Base-by-base conservation (phyloP, 768 basidiomycete genomes). In the Termitomyces sp. region DNA sequence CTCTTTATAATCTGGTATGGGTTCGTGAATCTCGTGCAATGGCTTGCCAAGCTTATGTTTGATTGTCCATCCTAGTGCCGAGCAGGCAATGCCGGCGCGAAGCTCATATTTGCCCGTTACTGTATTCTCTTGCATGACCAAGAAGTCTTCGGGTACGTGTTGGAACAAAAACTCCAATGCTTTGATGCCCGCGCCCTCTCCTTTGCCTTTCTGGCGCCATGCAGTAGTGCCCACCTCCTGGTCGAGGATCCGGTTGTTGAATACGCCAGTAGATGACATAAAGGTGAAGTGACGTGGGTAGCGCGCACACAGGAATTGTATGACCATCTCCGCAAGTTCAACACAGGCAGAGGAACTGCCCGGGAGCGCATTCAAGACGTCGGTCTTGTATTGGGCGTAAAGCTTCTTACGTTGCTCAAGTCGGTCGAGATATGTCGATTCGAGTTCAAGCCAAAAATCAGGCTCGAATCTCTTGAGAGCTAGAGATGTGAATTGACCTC, bases 381-480 rank as follows among this genome's bases (percentile, higher is more conserved):
- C 64, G 47, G 74, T 74, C 6, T 78, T 78, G 57, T 78, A 74
- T 26, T 69, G 40, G 3, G 63, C 61, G 56, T 77, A 74, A 6
- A 83, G 70, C 30, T 67, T 57, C 61, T 73, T 75, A 30, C 81
- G 71, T 44, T 82, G 78, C 2, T 67, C 60, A 38, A 83, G 72
- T 46, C 79, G 75, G 43, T 74, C 69, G 0, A 69, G 67, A 63
- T 84, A 84, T 1, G 81, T 79, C 4, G 79, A 80, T 62, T 83
- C 81, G 16, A 84, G 73, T 58, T 84, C 82, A n/a, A 84, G 68
- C 81, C 81, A 83, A 67, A 75, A 82, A 61, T 83, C 80, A 4
- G 79, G 77, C 51, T 83, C 82, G 62, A 83, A 70, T 47, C 69
- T 74, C 68, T 75, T 75, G 28, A 83, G 63, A 33, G 81, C 82